Base-by-base conservation (phyloP, 352 stramenopile genomes). In the Pythium monospermum region DNA sequence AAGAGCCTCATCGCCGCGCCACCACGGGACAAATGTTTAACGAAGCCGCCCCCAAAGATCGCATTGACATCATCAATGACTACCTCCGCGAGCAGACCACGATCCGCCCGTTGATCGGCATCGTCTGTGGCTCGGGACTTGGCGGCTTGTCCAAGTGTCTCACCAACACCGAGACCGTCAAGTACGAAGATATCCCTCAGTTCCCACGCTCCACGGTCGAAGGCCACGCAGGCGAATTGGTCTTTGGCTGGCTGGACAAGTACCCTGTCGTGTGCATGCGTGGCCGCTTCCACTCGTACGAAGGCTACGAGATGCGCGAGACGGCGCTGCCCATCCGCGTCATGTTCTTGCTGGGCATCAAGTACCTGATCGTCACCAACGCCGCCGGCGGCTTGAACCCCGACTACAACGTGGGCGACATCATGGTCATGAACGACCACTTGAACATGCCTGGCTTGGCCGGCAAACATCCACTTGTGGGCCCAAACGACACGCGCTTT, bases 361-460 rank as follows among this genome's bases (percentile, higher is more conserved):
- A 98, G 57, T 85, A 98, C 36, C 71, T 98, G 31, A 69, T 99
- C 50, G 79, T 99, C 26, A 99, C 96, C 18, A 99, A 99, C 69
- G 96, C 96, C 10, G 95, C 96, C 3, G 96, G 96, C 6, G 95
- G 92, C 32, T 61, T 99, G 22, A 98, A 98, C 66, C 73, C 76
- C 0, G 61, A 83, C 41, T 98, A 95, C 65, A 89, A 96, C 31
- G 87, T 99, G n/a, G 96, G 96, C 40, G 95, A 99, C 69, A 76
- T 99, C 22, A 97, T 98, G 67, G 85, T 97, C 65, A 85, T 99
- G 63, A 87, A 83, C 57, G 96, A 99, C 73, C 95, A 99, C 68
- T 79, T 99, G 32, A 97, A 96, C 45, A 82, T 99, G 68, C 94
- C 94, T 6, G 84, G 92, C 13, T 59, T 98, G 38, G 87, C 87